Conservation (phyloP, 768 basidiomycete genomes). For the Hypsizygus marmoreus region DNA sequence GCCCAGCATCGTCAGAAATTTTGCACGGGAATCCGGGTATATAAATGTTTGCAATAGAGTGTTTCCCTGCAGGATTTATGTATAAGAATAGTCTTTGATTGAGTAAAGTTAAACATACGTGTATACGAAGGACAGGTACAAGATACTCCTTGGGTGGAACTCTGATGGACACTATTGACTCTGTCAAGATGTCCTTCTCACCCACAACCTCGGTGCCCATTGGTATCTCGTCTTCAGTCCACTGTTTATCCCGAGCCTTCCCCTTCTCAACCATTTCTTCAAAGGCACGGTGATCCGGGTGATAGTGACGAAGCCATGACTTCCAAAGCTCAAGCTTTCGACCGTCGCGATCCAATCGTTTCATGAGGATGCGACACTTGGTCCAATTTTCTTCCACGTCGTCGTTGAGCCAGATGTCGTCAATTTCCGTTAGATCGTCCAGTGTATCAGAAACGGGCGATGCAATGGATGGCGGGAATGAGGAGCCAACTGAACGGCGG, state of each 20-base stretch:
- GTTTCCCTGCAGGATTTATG: slow-evolving; percentile 43
- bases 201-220: slow-evolving; percentile 28
- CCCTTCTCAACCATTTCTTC: slow-evolving; percentile 26
- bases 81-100: background rate
- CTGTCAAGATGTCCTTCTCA: slow-evolving; percentile 21
- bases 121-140: slow-evolving; percentile 49
- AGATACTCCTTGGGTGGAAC: slow-evolving; percentile 45
- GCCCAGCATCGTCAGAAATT: slow-evolving; percentile 58
- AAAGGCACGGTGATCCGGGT: slow-evolving; percentile 27
- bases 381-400: slow-evolving; percentile 59
- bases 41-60: slow-evolving; percentile 61
- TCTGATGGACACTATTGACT: slow-evolving; percentile 20
- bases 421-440: slow-evolving; percentile 13
- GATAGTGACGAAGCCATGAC: slow-evolving; percentile 55
- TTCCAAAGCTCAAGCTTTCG: slow-evolving; percentile 77
- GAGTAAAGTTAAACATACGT: slow-evolving; percentile 47
- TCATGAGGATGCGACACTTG: slow-evolving; percentile 54
- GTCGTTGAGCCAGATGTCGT: slow-evolving; percentile 58
- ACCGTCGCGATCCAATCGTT: slow-evolving; percentile 61
- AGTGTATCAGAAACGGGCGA: slow-evolving; percentile 12
- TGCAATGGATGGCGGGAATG: slow-evolving; percentile 27
- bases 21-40: slow-evolving; percentile 75
- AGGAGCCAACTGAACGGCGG: slow-evolving; percentile 32
- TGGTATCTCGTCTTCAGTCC: slow-evolving; percentile 46
- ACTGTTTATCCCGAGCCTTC: slow-evolving; percentile 42